Percentiles rank a stretch among this genome's conserved stretches.
phyloP scores from a whole-genome alignment of 2,329 filamentous ascomycete species.

The Cladosporium sp. region DNA sequence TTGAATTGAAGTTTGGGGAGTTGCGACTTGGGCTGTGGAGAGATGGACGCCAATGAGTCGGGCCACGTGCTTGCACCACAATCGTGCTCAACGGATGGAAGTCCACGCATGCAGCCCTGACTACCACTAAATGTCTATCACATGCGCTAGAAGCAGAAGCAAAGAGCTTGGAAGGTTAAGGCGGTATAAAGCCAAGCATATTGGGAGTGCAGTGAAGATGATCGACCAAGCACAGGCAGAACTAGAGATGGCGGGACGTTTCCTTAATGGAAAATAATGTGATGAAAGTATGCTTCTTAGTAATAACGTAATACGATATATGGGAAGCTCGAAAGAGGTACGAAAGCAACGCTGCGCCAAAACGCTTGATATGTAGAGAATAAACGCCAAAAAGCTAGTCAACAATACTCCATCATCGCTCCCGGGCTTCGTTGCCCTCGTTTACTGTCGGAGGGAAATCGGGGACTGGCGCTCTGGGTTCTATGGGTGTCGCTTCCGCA shows the following conservation, averaged over 20 bases:
- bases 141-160: neutral
- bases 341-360: slow-evolving; percentile 17
- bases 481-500: slow-evolving; percentile 41
- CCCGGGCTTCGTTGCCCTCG: slow-evolving; percentile 2
- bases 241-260: neutral
- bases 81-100: neutral
- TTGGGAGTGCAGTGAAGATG: neutral
- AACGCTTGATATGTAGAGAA: slow-evolving; percentile 8
- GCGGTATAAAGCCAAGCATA: slow-evolving; percentile 6
- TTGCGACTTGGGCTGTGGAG: neutral
- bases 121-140: neutral
- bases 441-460: slow-evolving; percentile 16
- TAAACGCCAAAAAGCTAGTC: neutral
- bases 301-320: slow-evolving; percentile 13
- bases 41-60: slow-evolving; percentile 2
- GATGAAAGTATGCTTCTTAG: neutral
- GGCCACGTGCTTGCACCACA: neutral
- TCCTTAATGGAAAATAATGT: neutral
- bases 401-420: slow-evolving; percentile 1
- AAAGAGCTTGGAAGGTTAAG: slow-evolving; percentile 8
- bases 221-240: neutral
- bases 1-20: neutral
- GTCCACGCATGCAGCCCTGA: neutral
- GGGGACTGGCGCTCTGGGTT: slow-evolving; percentile 22
- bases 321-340: neutral